phyloP scores from a whole-genome alignment of 2,329 filamentous ascomycete species.

The Botrytis fabae region DNA sequence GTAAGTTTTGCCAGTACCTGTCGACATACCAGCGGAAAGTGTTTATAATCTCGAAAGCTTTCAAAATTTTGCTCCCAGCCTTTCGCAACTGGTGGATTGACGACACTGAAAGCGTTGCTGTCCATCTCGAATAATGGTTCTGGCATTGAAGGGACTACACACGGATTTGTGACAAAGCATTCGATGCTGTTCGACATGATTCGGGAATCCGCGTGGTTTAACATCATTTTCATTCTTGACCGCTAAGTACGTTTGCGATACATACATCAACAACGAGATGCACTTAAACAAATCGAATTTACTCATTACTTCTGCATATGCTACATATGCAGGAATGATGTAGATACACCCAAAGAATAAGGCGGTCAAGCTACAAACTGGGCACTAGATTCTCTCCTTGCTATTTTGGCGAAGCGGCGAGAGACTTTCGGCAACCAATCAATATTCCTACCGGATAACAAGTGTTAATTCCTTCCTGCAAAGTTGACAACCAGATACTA shows the following conservation, averaged over 20 bases:
- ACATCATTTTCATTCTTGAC: conserved; percentile 38
- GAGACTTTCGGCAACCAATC: neutral
- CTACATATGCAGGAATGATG: conserved; percentile 28
- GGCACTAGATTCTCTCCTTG: neutral
- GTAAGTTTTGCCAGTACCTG: neutral
- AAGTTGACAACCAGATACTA: neutral
- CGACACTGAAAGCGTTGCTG: conserved; percentile 38
- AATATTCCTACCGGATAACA: neutral
- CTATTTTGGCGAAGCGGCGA: neutral
- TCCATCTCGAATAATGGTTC: conserved; percentile 38
- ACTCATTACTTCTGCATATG: conserved; percentile 26
- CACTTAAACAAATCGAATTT: conserved; percentile 30
- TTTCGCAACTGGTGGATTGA: conserved; percentile 26
- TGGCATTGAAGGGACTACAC: conserved; percentile 30
- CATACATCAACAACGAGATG: conserved; percentile 30
- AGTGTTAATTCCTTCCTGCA: neutral
- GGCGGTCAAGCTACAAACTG: conserved; percentile 26
- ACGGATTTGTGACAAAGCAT: conserved; percentile 35
- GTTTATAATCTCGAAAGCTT: conserved; percentile 32
- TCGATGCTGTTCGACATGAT: conserved; percentile 36
- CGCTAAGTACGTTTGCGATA: conserved; percentile 36
- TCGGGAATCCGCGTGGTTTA: conserved; percentile 39
- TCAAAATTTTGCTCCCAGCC: conserved; percentile 34
- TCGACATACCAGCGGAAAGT: conserved; percentile 30
- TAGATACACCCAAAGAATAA: conserved; percentile 24